Percentiles rank a stretch among this genome's conserved stretches.
phyloP scores from a whole-genome alignment of 164 flowering plant species.

The Brasenia schreberi region DNA sequence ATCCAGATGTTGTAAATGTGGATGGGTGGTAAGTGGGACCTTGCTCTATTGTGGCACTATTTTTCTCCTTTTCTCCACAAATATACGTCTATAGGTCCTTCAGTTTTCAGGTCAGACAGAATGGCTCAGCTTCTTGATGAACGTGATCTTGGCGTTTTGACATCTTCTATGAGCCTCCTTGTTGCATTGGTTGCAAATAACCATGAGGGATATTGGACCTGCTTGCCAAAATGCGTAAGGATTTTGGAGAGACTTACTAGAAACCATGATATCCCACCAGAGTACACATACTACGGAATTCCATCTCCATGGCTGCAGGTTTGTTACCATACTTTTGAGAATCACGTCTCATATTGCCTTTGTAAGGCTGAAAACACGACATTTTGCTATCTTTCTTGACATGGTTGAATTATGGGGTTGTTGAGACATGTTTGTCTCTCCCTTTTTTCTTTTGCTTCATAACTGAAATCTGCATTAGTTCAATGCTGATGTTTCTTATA shows the following conservation, averaged over 20 bases:
- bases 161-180: slow-evolving; percentile 98
- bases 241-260: slow-evolving; percentile 89
- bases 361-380: no score
- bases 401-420: no score
- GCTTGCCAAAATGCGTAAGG: slow-evolving; percentile 95
- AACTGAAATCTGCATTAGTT: no score
- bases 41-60: not conserved
- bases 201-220: slow-evolving; percentile 90
- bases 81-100: not conserved
- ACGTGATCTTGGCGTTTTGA: slow-evolving; percentile 95
- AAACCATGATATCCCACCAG: slow-evolving; percentile 94
- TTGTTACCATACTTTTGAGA: slow-evolving; percentile 7
- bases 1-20: slow-evolving; percentile 94
- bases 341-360: no score
- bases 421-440: no score
- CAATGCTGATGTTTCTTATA: no score
- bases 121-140: slow-evolving; percentile 98
- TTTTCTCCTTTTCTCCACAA: not conserved
- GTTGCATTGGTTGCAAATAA: slow-evolving; percentile 90
- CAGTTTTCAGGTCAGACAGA: slow-evolving; percentile 75
- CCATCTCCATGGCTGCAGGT: slow-evolving; percentile 99
- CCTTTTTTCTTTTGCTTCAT: no score
- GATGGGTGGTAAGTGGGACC: slow-evolving; percentile 75
- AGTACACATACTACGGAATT: slow-evolving; percentile 95
- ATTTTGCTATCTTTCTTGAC: no score